phyloP scores from a whole-genome alignment of 2,329 filamentous ascomycete genomes.

The Fusarium sp. region DNA sequence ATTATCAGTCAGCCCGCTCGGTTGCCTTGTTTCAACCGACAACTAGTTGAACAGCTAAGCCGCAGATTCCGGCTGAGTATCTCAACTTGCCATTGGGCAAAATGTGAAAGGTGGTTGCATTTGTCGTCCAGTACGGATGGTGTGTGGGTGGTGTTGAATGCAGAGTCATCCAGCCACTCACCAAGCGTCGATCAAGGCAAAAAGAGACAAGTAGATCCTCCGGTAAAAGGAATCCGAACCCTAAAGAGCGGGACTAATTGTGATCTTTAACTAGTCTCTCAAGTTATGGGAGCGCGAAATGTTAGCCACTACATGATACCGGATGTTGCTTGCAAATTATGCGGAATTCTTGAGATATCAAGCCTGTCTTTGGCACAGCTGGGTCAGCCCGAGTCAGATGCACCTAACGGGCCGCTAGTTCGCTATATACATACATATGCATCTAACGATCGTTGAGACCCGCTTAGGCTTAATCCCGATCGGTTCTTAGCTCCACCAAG shows the following conservation, averaged over 20 bases:
- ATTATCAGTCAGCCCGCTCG: constrained; percentile 4
- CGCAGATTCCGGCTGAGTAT: constrained; percentile 15
- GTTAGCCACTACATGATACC: constrained; percentile 46
- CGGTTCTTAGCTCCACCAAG: too few relatives aligned
- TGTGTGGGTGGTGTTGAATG: constrained; percentile 20
- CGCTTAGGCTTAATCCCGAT: not conserved
- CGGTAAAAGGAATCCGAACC: constrained; percentile 2
- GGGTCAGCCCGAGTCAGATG: too few relatives aligned
- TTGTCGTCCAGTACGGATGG: not conserved
- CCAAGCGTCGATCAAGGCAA: not conserved
- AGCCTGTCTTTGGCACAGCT: too few relatives aligned
- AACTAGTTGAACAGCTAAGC: constrained; percentile 19
- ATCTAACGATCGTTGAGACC: not conserved
- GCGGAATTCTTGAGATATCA: not conserved
- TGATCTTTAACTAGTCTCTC: too few relatives aligned
- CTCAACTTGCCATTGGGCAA: constrained; percentile 22
- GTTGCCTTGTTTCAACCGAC: constrained; percentile 19
- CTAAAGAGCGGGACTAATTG: too few relatives aligned
- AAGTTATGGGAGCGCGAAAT: constrained; percentile 44
- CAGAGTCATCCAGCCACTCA: constrained; percentile 12
- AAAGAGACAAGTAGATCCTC: not conserved
- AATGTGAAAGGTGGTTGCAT: constrained; percentile 13
- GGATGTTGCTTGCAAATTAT: constrained; percentile 22
- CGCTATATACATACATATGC: not conserved
- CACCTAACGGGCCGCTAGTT: not conserved